Base-by-base conservation (phyloP, 768 basidiomycete species). In the Auriscalpium microsporum region DNA sequence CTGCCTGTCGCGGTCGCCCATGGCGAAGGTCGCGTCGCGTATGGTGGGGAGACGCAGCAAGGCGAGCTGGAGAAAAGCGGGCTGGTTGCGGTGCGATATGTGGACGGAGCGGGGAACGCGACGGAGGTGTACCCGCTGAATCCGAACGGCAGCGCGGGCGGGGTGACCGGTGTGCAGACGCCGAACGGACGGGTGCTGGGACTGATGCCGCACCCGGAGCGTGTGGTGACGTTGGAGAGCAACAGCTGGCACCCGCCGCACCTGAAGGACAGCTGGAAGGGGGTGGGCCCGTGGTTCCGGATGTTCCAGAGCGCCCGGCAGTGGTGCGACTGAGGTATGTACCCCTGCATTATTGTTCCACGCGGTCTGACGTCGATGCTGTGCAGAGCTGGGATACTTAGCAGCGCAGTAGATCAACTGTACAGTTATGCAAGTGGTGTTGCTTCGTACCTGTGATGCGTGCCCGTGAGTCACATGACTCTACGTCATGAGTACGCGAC, bases 191-290 rank as follows among this genome's bases (percentile, higher is more conserved):
- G 94, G n/a, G 86, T 99, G 9, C 74, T 98, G 53, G 94, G 92
- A 1, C 70, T 98, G 63, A 99, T 99, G 96, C 96, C 96, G 14
- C 96, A 98, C 71, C 94, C 95, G 0, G 96, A 98, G 68, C 83
- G 95, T 14, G 87, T 90, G 6, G 79, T 82, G 17, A 77, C 82
- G 34, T 64, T 89, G 55, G 88, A 89, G 64, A 87, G 86, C 64
- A 96, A 94, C 65, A 94, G 92, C 64, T 99, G 94, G 94, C 90
- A 86, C 70, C 87, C 93, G 1, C 62, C 74, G 7, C 71, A 74
- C 33, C 68, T 86, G 58, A 69, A 68, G 37, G 73, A 78, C 28
- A 63, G 71, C 19, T 93, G 90, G 90, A 73, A 78, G 36, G 84
- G 87, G 10, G 73, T 76, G 33, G 94, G 94, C 4, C 96, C 96